Evolutionary conservation across 2,329 filamentous ascomycete species (phyloP).

Genomic region (Atkinsonella hypoxylon): DNA sequence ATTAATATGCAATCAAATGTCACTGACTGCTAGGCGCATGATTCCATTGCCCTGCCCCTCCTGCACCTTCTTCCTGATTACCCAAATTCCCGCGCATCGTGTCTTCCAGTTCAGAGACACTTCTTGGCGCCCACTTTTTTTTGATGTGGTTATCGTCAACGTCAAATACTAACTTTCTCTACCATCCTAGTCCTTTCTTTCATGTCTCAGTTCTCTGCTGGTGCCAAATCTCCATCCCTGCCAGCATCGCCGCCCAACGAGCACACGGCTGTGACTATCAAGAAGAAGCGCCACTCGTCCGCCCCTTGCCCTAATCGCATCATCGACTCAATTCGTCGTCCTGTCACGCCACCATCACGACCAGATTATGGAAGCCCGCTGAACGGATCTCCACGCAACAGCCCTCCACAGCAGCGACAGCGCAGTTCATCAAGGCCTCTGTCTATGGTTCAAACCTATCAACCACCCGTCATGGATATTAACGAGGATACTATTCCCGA

Average conservation of each 20-base stretch:
- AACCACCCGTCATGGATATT: constrained; percentile 77
- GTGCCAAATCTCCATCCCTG: constrained; percentile 32
- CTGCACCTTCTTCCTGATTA: background rate
- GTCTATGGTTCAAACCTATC: constrained; percentile 79
- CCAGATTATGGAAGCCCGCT: constrained; percentile 31
- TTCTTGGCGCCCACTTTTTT: background rate
- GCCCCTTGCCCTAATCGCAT: constrained; percentile 25
- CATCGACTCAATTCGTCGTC: constrained; percentile 22
- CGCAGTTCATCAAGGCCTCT: constrained; percentile 55
- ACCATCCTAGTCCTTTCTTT: constrained; percentile 63
- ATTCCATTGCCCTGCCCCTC: constrained; percentile 1
- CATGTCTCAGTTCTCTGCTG: constrained; percentile 65
- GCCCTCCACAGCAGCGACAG: constrained; percentile 28
- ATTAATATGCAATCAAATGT: background rate
- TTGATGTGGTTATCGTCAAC: background rate
- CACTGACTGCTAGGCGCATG: background rate
- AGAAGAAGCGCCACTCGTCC: constrained; percentile 15
- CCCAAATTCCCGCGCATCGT: background rate
- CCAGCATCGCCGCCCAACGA: constrained; percentile 32
- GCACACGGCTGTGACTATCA: constrained; percentile 19
- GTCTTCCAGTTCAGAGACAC: background rate
- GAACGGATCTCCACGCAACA: constrained; percentile 30
- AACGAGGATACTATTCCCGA: constrained; percentile 80
- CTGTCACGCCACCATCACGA: constrained; percentile 25
- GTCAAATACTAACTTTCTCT: constrained; percentile 2